Conservation (phyloP, 139 green algal species). For the Chlamydomonas sphaeroides region DNA sequence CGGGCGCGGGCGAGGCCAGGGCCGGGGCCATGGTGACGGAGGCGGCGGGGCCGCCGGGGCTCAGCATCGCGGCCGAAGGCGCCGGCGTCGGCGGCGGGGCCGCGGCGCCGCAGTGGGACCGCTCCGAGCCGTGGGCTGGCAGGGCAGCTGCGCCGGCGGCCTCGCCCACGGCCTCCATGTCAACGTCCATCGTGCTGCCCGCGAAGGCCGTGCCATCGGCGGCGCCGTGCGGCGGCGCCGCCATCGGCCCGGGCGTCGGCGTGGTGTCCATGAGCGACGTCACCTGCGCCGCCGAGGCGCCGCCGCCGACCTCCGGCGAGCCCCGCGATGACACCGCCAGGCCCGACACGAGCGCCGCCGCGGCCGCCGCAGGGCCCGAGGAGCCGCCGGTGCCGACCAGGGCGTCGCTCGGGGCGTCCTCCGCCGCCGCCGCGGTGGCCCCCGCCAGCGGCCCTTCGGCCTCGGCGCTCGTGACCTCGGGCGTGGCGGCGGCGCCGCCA, state of each 20-base stretch:
- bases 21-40: constrained; percentile 7
- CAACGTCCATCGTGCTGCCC: constrained; percentile 11
- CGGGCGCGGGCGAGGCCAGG: neutral
- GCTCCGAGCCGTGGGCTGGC: neutral
- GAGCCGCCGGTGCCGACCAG: neutral
- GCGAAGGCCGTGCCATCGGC: neutral
- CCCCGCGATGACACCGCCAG: constrained; percentile 30
- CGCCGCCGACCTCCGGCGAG: neutral
- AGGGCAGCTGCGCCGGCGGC: no score
- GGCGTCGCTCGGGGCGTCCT: neutral
- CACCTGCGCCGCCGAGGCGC: neutral
- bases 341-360: constrained; percentile 22
- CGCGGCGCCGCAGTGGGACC: neutral
- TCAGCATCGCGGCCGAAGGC: no score
- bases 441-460: neutral
- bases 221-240: no score
- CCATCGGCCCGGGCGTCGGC: no score
- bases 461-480: constrained; percentile 15
- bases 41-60: neutral
- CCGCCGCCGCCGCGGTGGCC: no score
- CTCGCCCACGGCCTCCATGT: neutral
- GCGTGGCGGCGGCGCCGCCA: neutral
- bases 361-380: constrained; percentile 3
- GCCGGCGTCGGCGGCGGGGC: no score
- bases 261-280: no score